Conservation (phyloP, 805 yeast genomes). For the Cyberlindnera bimundalis region DNA sequence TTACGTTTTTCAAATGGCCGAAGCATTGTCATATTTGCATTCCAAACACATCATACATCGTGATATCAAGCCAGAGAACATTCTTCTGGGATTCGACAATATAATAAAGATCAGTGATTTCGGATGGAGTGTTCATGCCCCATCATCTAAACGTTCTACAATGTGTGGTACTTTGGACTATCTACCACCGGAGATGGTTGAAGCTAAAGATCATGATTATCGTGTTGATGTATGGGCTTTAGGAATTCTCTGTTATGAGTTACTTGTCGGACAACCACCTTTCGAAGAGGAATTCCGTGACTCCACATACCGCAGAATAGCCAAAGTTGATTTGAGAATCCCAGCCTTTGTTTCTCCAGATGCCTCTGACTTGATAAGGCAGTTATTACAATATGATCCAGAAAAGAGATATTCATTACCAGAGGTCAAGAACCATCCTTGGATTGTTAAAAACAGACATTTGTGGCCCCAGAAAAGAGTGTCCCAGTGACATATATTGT, state of each 20-base stretch:
- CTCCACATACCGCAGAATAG: constrained; percentile 76
- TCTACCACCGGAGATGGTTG: constrained; percentile 93
- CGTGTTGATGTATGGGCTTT: constrained; percentile 90
- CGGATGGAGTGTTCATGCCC: constrained; percentile 87
- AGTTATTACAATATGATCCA: constrained; percentile 67
- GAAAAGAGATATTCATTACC: constrained; percentile 55
- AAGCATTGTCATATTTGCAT: constrained; percentile 76
- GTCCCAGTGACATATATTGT: background rate
- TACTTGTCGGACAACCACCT: constrained; percentile 87
- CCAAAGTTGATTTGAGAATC: constrained; percentile 67
- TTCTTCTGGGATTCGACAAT: constrained; percentile 72
- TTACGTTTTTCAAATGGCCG: constrained; percentile 79
- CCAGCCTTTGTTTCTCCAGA: constrained; percentile 69
- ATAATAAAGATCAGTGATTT: constrained; percentile 85
- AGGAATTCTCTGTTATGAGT: constrained; percentile 82
- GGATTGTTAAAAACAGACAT: constrained; percentile 68
- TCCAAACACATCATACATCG: constrained; percentile 80
- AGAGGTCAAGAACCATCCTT: constrained; percentile 72
- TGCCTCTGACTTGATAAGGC: constrained; percentile 70
- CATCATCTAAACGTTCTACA: constrained; percentile 61
- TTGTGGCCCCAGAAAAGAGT: constrained; percentile 46
- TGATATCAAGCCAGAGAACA: constrained; percentile 93
- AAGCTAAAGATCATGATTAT: constrained; percentile 71
- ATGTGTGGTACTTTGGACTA: constrained; percentile 95
- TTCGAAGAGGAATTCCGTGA: constrained; percentile 80